Conservation (phyloP, 768 basidiomycete genomes). For the Pleurotus salmoneostramineus region DNA sequence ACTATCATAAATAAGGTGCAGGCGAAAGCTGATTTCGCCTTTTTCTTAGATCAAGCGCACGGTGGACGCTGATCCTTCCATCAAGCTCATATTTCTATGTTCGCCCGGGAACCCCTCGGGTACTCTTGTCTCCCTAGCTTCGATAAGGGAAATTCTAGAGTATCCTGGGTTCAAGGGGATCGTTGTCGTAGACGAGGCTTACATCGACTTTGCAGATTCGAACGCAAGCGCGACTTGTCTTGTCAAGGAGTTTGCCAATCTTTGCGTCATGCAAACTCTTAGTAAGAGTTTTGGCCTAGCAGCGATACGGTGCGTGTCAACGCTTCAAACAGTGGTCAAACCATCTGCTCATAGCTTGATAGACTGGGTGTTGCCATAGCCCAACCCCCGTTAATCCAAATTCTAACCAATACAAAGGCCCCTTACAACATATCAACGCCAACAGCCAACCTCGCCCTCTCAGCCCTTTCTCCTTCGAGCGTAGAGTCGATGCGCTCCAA, state of each 20-base stretch:
- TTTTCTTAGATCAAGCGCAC: conserved; percentile 62
- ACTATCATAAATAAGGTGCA: too few species aligned
- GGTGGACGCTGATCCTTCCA: conserved; percentile 64
- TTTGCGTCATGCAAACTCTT: conserved; percentile 94
- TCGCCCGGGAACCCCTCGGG: conserved; percentile 98
- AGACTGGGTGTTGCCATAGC: conserved; percentile 90
- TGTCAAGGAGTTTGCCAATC: conserved; percentile 77
- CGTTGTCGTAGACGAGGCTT: conserved; percentile 94
- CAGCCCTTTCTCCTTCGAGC: conserved; percentile 70
- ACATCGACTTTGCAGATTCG: conserved; percentile 84
- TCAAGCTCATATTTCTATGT: conserved; percentile 92
- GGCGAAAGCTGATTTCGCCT: neutral
- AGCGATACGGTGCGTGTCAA: conserved; percentile 72
- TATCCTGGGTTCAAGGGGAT: conserved; percentile 86
- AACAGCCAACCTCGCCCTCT: conserved; percentile 75
- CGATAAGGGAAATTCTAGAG: conserved; percentile 68
- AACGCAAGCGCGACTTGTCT: conserved; percentile 64
- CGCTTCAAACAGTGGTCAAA: neutral
- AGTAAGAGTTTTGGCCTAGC: conserved; percentile 97
- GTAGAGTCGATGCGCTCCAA: conserved; percentile 64
- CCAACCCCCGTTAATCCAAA: conserved; percentile 84
- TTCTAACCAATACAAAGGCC: conserved; percentile 93
- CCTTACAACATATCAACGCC: conserved; percentile 96
- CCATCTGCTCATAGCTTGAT: neutral
- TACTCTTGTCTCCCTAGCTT: conserved; percentile 71